Percentiles rank a stretch among this genome's conserved stretches.
phyloP scores from a whole-genome alignment of 176 grass and related monocot genomes.

The Alopecurus myosuroides region DNA sequence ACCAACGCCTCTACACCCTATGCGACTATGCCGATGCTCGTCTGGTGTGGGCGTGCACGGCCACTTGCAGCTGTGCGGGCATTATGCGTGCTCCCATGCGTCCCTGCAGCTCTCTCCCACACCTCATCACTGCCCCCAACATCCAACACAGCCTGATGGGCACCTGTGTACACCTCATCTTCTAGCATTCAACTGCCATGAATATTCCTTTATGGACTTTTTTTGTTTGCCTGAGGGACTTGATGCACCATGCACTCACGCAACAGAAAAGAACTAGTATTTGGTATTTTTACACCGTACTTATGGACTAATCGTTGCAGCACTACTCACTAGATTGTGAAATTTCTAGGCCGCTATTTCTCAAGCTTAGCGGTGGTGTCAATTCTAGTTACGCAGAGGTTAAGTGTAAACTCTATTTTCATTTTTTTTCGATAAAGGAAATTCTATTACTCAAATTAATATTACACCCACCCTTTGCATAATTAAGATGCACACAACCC shows the following conservation, averaged over 20 bases:
- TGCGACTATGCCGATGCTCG: background rate
- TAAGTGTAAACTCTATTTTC: no score
- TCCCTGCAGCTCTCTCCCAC: background rate
- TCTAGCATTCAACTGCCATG: background rate
- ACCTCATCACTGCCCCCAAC: background rate
- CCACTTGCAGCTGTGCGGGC: background rate
- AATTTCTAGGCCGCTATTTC: no score
- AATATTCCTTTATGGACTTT: background rate
- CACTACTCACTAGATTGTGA: no score
- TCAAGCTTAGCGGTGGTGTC: no score
- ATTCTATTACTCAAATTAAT: no score
- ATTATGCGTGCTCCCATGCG: constrained; percentile 10
- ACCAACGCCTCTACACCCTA: background rate
- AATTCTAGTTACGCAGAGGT: no score
- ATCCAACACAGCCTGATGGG: background rate
- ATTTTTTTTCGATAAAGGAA: no score
- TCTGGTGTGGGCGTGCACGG: background rate
- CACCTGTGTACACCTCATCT: background rate
- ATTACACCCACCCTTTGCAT: no score
- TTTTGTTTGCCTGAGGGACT: background rate
- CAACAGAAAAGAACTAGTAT: background rate
- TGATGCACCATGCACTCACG: background rate
- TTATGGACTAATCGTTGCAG: background rate
- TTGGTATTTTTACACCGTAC: background rate
- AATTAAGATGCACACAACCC: no score